Percentiles rank a stretch among this genome's conserved stretches.
Conservation (phyloP, 768 basidiomycete species). For the Cystobasidiopsis lactophilus region DNA sequence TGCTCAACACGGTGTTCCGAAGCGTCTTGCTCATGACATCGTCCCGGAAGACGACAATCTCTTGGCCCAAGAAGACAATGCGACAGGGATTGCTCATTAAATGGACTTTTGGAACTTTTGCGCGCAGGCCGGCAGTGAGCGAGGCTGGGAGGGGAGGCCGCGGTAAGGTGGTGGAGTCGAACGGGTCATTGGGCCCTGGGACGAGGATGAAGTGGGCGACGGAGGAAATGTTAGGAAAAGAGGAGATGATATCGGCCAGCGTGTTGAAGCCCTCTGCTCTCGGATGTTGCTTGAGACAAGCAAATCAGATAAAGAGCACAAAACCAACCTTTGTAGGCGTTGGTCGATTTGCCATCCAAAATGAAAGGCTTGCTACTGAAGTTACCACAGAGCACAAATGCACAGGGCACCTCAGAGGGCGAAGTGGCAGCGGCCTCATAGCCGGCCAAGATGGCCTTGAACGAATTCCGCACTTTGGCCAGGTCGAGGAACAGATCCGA, state of each 20-base stretch:
- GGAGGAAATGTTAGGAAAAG: conserved; percentile 54
- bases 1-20: conserved; percentile 71
- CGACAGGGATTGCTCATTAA: conserved; percentile 83
- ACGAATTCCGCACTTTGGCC: conserved; percentile 51
- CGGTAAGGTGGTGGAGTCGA: conserved; percentile 48
- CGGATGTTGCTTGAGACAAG: background rate
- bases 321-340: conserved; percentile 56
- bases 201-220: conserved; percentile 78
- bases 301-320: background rate
- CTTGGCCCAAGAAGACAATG: conserved; percentile 83
- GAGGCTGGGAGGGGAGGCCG: conserved; percentile 56
- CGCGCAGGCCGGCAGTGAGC: conserved; percentile 45
- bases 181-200: conserved; percentile 77
- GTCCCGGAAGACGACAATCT: conserved; percentile 80
- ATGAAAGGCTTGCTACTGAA: conserved; percentile 65
- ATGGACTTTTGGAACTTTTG: conserved; percentile 53
- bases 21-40: conserved; percentile 86
- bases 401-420: conserved; percentile 33
- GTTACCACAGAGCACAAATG: conserved; percentile 84
- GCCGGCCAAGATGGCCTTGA: conserved; percentile 60
- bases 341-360: conserved; percentile 57
- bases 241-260: conserved; percentile 59
- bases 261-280: conserved; percentile 58
- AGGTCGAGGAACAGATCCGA: conserved; percentile 94
- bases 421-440: conserved; percentile 61